Conservation (phyloP, 495 filamentous ascomycete genomes). For the Astrocystis sublimbata region DNA sequence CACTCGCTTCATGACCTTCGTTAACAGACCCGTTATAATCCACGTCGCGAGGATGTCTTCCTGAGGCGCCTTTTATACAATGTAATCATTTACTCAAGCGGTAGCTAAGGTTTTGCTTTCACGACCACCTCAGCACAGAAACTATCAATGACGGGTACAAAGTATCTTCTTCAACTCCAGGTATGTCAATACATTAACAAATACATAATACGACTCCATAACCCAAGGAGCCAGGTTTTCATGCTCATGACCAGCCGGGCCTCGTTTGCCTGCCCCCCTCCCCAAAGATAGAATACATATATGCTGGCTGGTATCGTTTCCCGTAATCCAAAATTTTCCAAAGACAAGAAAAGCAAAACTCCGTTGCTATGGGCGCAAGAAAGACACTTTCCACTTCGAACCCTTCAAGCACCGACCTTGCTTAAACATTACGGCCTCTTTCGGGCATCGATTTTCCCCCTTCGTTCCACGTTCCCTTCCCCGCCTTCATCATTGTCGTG, state of each 20-base stretch:
- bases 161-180: too few relatives aligned
- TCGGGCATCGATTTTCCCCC: neutral
- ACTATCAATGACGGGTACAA: too few relatives aligned
- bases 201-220: neutral
- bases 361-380: constrained; percentile 5
- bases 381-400: too few relatives aligned
- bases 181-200: too few relatives aligned
- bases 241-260: neutral
- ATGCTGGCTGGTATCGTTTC: constrained; percentile 18
- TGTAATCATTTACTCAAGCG: too few relatives aligned
- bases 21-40: neutral
- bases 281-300: constrained; percentile 13
- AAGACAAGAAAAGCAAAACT: too few relatives aligned
- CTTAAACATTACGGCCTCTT: neutral
- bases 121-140: too few relatives aligned
- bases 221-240: neutral
- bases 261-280: neutral
- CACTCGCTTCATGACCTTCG: neutral
- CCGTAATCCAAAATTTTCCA: constrained; percentile 19
- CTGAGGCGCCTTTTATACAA: too few relatives aligned
- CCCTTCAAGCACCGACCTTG: neutral
- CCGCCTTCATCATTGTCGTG: neutral
- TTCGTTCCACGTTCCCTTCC: neutral
- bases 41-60: too few relatives aligned
- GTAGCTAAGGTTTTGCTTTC: too few relatives aligned